A percentile compares a stretch with the other conserved stretches of the same genome.
Conservation (phyloP, 2,329 filamentous ascomycete species). For the Fusarium pininemorale region DNA sequence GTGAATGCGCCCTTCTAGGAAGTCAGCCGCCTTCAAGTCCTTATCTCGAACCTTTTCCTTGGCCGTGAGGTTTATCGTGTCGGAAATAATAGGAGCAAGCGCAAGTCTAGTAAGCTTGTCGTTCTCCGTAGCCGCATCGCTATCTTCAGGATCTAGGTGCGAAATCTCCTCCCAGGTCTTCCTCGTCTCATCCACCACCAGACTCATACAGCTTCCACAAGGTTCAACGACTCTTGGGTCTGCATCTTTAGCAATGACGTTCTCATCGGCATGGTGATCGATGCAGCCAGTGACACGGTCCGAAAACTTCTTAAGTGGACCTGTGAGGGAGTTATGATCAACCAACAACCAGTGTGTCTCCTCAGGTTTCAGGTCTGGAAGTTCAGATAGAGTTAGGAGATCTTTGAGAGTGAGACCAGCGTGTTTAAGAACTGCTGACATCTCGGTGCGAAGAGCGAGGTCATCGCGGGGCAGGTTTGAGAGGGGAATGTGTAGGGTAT, state of each 20-base stretch:
- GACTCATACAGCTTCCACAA: constrained; percentile 77
- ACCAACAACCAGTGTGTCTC: constrained; percentile 77
- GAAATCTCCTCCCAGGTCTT: constrained; percentile 66
- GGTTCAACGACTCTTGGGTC: constrained; percentile 70
- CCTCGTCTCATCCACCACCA: constrained; percentile 70
- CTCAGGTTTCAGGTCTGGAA: constrained; percentile 59
- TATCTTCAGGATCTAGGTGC: constrained; percentile 27
- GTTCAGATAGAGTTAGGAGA: constrained; percentile 69
- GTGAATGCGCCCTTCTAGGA: constrained; percentile 62
- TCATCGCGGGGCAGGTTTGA: constrained; percentile 75
- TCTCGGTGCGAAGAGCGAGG: constrained; percentile 76
- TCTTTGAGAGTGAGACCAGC: constrained; percentile 68
- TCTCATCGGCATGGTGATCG: constrained; percentile 83
- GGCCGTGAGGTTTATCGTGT: constrained; percentile 72
- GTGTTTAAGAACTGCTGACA: constrained; percentile 69
- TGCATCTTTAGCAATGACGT: constrained; percentile 56
- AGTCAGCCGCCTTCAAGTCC: constrained; percentile 66
- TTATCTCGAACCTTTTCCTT: constrained; percentile 71
- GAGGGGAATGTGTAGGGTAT: constrained; percentile 74
- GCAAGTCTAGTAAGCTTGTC: constrained; percentile 72
- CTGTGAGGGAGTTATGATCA: constrained; percentile 80
- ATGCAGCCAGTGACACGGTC: constrained; percentile 70
- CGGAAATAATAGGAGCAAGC: constrained; percentile 76
- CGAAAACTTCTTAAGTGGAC: constrained; percentile 63
- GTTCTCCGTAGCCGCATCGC: constrained; percentile 51